Evolutionary conservation across 345 rosid species (phyloP), one percentile per base, ranked within the genome.

Genomic region (Microthlaspi erraticum): DNA sequence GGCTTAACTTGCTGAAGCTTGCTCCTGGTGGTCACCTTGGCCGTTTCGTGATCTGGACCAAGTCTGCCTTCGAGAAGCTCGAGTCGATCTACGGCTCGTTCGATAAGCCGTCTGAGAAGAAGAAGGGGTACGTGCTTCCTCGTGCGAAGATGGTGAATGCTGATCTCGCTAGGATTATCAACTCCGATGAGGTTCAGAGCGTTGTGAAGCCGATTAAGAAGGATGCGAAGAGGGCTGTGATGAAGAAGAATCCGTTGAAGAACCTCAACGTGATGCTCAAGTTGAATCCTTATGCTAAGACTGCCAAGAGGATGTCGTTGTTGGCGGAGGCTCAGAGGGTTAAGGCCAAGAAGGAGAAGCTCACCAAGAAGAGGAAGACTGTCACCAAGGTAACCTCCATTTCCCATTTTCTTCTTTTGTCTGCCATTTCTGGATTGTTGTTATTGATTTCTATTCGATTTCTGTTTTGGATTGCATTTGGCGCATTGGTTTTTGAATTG

Each of bases 1-100:
- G 99, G 59, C 83, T 95, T 20, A 92, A 83, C 60, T 80, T 95
- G 58, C 60, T 92, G 78, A 95, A 90, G 79, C 85, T 95, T 4
- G 98, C 99, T 8, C 99, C 99, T 2, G 99, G 99, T 72, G 99
- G 99, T 7, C 99, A 95, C 66, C 83, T 95, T 0, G 99, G 99
- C 1, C 72, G 99, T 44, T 90, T 95, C 17, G 87, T 95, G 37
- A 83, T 95, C 52, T 95, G 99, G 99, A 95, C 99, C 4, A 92
- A 92, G 33, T 84, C 93, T 1, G 99, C 99, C 5, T 86, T 92
- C 5, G 98, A 95, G 83, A 95, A 86, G 86, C 87, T 95, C 3
- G 99, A 92, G 55, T 76, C 89, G 1, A 90, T 95, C 69, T 95
- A 88, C 12, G 99, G 99, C 0, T 78, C 96, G 0, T 95, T 95